A percentile compares a stretch with the other conserved stretches of the same genome.
Evolutionary conservation across 2,329 filamentous ascomycete species (phyloP).

Genomic region (Penicillium frequentans): DNA sequence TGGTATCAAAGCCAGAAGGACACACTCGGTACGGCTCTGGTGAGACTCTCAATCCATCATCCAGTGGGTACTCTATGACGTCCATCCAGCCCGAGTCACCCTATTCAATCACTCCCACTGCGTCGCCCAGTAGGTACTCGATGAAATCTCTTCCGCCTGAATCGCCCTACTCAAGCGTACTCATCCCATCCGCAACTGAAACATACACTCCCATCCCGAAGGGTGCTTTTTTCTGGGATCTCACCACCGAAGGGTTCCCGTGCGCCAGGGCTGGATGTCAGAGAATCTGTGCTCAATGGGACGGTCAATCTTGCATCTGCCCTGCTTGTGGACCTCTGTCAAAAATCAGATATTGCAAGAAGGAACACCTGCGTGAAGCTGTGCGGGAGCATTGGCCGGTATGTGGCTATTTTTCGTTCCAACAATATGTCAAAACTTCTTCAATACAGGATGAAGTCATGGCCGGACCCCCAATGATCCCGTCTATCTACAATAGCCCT

Average conservation of each 20-base stretch:
- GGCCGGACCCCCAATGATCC: conserved; percentile 27
- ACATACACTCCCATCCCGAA: no score
- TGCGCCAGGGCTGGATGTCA: conserved; percentile 30
- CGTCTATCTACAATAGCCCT: conserved; percentile 28
- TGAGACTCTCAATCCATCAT: no score
- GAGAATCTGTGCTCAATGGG: conserved; percentile 31
- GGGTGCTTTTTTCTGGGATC: no score
- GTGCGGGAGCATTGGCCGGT: conserved; percentile 36
- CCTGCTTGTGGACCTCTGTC: conserved; percentile 42
- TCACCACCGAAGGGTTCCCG: background rate
- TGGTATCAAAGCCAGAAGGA: no score
- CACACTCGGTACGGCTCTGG: no score
- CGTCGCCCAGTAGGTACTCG: no score
- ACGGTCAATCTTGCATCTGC: conserved; percentile 36
- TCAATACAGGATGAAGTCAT: conserved; percentile 22
- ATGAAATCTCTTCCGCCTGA: no score
- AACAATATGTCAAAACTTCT: conserved; percentile 16
- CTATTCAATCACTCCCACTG: no score
- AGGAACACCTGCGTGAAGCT: conserved; percentile 36
- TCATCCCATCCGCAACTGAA: no score
- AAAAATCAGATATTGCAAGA: conserved; percentile 39
- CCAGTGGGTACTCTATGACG: no score
- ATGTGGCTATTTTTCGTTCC: conserved; percentile 25
- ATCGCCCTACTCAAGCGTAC: no score
- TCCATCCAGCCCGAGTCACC: no score